A percentile compares a stretch with the other conserved stretches of the same genome.
Conservation (phyloP, 2,329 filamentous ascomycete genomes). For the Ceratocystis eucalypticola region DNA sequence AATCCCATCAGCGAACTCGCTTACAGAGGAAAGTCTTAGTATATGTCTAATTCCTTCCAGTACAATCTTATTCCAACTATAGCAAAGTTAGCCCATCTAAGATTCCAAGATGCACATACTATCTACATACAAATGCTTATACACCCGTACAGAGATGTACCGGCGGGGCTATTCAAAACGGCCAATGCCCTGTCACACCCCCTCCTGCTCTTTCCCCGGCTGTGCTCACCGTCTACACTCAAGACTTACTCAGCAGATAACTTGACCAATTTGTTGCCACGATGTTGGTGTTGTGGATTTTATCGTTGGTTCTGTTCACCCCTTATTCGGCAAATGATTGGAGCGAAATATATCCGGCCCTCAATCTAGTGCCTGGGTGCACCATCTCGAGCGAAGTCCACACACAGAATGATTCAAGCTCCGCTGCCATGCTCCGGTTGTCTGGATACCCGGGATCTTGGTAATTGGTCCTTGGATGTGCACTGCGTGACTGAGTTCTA, state of each 20-base stretch:
- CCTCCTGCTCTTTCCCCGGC: not conserved
- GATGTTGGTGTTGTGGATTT: conserved; percentile 1
- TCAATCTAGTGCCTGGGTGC: not conserved
- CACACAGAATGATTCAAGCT: not conserved
- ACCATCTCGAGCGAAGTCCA: not conserved
- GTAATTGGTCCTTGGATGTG: not conserved
- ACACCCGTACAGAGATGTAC: not conserved
- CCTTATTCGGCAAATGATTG: not conserved
- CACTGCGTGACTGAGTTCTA: not conserved
- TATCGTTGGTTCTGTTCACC: not conserved
- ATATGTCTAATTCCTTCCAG: not conserved
- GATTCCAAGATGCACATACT: not conserved
- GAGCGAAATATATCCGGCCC: not conserved
- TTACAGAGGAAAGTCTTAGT: not conserved
- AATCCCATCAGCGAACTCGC: not conserved
- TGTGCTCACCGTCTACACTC: not conserved
- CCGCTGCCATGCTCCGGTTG: not conserved
- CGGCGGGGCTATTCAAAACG: not conserved
- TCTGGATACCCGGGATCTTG: not conserved
- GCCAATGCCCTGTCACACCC: not conserved
- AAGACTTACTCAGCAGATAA: not conserved
- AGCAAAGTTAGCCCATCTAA: not conserved
- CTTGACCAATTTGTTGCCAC: not conserved
- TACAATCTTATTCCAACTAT: not conserved
- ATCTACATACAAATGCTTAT: not conserved